phyloP scores from a whole-genome alignment of 163 green algal species.

The Prototheca wickerhamii region DNA sequence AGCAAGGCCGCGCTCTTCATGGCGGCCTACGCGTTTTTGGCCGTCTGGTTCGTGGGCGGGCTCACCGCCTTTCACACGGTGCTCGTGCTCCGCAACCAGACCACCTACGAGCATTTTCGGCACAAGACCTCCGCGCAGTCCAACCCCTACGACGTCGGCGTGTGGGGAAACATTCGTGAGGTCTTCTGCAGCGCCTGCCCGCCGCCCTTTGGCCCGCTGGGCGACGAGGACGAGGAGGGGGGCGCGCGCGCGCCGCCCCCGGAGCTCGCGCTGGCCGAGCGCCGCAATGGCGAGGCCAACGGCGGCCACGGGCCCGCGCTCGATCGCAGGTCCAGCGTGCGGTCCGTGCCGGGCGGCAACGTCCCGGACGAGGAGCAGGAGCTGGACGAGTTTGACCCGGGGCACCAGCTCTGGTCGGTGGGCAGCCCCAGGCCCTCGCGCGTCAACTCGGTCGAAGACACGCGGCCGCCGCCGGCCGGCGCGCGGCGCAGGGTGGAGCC shows the following conservation, averaged over 20 bases:
- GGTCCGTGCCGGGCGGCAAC: no score
- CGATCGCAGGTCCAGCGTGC: background rate
- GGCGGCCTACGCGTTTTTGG: constrained; percentile 71
- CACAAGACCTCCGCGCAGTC: constrained; percentile 28
- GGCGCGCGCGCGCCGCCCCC: background rate
- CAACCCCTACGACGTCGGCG: constrained; percentile 65
- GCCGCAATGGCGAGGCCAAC: background rate
- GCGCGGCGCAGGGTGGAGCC: background rate
- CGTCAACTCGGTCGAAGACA: background rate
- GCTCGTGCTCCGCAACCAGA: constrained; percentile 85
- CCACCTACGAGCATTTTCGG: constrained; percentile 97
- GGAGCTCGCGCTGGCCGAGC: background rate
- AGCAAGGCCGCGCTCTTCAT: constrained; percentile 62
- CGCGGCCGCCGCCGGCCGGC: no score
- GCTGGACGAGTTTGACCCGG: background rate
- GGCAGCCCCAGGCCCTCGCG: background rate
- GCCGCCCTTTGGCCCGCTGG: constrained; percentile 8
- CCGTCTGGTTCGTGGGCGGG: constrained; percentile 77
- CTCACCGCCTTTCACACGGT: constrained; percentile 82
- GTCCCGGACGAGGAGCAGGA: no score
- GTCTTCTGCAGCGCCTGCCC: constrained; percentile 26
- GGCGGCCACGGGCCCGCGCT: background rate
- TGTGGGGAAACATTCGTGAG: constrained; percentile 52
- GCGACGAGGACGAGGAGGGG: background rate
- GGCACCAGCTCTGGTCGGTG: background rate